These are phyloP conservation scores for Dictyostelium capitatum DNA, from an alignment of 78 protist species.

Conservation along the genomic window DNA sequence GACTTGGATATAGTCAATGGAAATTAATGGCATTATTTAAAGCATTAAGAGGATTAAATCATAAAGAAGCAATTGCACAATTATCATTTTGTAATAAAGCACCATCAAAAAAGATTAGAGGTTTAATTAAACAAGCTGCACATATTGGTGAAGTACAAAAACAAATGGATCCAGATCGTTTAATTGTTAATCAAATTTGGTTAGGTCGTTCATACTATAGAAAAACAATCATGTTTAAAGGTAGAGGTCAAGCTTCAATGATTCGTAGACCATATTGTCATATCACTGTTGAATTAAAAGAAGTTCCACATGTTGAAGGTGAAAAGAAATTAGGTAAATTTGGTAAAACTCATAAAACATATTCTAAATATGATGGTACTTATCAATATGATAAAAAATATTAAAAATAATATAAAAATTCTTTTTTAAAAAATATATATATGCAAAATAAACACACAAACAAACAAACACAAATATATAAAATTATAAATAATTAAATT, in stretches of 20 bases:
- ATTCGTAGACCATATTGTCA: conserved; percentile 70
- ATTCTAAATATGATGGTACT: conserved; percentile 27
- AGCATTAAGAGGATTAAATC: conserved; percentile 47
- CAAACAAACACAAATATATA: background rate
- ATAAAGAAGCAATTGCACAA: conserved; percentile 69
- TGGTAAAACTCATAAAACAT: conserved; percentile 69
- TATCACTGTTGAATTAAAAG: conserved; percentile 37
- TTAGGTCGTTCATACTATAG: conserved; percentile 48
- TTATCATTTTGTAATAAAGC: conserved; percentile 35
- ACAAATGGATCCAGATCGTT: conserved; percentile 66
- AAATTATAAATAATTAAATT: background rate
- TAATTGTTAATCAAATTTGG: conserved; percentile 65
- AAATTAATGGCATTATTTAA: conserved; percentile 51
- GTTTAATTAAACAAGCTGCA: conserved; percentile 61
- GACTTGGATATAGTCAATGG: conserved; percentile 56
- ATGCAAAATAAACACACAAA: background rate
- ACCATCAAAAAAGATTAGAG: conserved; percentile 59
- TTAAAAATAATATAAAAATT: background rate
- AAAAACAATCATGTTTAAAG: background rate
- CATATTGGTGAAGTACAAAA: conserved; percentile 38
- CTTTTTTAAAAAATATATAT: background rate
- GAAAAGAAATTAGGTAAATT: conserved; percentile 80
- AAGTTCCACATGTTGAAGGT: background rate
- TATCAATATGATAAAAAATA: conserved; percentile 20
- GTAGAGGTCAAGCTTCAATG: conserved; percentile 56